Evolutionary conservation across 139 green algal species (phyloP).

Genomic region (Pleodorina starrii): DNA sequence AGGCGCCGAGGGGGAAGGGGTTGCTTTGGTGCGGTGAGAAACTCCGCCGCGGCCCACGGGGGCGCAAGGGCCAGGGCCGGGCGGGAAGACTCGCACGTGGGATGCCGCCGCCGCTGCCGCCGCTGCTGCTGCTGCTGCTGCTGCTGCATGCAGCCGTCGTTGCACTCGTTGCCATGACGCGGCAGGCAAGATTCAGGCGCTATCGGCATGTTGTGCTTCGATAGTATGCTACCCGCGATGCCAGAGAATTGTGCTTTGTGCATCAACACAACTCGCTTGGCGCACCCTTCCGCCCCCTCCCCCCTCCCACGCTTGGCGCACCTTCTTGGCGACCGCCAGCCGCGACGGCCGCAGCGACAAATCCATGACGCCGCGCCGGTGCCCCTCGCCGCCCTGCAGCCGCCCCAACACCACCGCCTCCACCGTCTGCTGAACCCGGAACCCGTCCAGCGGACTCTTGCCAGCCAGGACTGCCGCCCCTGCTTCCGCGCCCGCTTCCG

Average conservation of each 20-base stretch:
- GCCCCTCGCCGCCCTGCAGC: constrained; percentile 43
- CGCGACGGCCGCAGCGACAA: constrained; percentile 51
- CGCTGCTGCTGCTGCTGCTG: too few relatives aligned
- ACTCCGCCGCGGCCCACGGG: constrained; percentile 34
- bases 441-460: constrained; percentile 50
- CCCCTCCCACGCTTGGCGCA: constrained; percentile 2
- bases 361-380: constrained; percentile 59
- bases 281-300: neutral
- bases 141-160: too few relatives aligned
- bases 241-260: too few relatives aligned
- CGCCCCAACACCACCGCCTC: constrained; percentile 70
- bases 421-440: constrained; percentile 61
- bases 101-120: too few relatives aligned
- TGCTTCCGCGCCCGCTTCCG: neutral
- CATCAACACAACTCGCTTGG: neutral
- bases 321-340: constrained; percentile 29
- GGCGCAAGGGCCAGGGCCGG: neutral
- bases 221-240: too few relatives aligned
- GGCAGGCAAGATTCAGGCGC: too few relatives aligned
- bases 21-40: constrained; percentile 40
- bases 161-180: too few relatives aligned
- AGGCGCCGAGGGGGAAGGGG: too few relatives aligned
- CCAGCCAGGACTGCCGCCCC: neutral
- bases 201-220: too few relatives aligned
- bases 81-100: constrained; percentile 45